These are phyloP conservation scores for Helianthus annuus DNA, from an alignment of 129 eudicot genomes.

Conservation along the genomic window DNA sequence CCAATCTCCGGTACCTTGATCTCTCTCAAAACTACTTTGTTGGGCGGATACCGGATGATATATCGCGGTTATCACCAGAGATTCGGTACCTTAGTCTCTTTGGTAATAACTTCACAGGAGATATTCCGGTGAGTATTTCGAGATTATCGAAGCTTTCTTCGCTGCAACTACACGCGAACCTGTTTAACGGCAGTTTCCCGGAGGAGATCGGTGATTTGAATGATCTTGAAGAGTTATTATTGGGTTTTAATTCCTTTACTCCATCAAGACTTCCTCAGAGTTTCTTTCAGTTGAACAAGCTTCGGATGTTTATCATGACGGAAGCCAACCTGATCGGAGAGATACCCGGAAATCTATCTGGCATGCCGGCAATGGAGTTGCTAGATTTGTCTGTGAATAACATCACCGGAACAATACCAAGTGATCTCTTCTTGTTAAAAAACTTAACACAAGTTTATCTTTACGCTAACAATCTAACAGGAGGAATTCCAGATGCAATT, in stretches of 20 bases:
- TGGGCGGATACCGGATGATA: conserved; percentile 53
- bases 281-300: conserved; percentile 47
- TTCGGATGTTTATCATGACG: conserved; percentile 44
- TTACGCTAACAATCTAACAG: conserved; percentile 50
- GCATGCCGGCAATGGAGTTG: conserved; percentile 47
- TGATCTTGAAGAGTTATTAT: conserved; percentile 43
- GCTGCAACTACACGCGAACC: conserved; percentile 33
- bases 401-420: conserved; percentile 59
- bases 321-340: conserved; percentile 66
- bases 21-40: conserved; percentile 53
- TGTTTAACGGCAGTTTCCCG: conserved; percentile 25
- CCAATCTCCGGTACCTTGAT: conserved; percentile 59
- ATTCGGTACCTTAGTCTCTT: conserved; percentile 42
- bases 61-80: conserved; percentile 45
- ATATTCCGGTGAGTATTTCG: conserved; percentile 60
- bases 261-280: conserved; percentile 47
- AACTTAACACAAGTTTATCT: conserved; percentile 56
- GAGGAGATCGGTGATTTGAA: conserved; percentile 54
- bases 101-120: conserved; percentile 68
- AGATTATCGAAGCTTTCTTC: conserved; percentile 40
- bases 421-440: conserved; percentile 52
- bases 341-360: conserved; percentile 47
- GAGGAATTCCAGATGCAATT: conserved; percentile 55
- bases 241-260: conserved; percentile 37
- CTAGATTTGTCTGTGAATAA: conserved; percentile 51